A percentile compares a stretch with the other conserved stretches of the same genome.
Evolutionary conservation across 345 rosid species (phyloP).

Genomic region (Camelina neglecta): DNA sequence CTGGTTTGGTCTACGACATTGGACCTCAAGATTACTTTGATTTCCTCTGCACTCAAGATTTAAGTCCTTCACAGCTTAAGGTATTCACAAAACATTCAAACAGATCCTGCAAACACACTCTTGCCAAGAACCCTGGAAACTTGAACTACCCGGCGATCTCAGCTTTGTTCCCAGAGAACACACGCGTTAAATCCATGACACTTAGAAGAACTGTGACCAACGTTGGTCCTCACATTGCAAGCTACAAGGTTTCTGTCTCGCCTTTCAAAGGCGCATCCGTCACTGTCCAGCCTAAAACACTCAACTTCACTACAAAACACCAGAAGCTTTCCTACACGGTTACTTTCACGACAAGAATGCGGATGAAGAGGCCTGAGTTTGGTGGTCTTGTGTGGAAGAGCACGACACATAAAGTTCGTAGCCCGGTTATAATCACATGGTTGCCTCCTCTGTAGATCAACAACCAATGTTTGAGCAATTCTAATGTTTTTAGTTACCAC

Average conservation of each 20-base stretch:
- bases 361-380: conserved; percentile 67
- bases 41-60: conserved; percentile 79
- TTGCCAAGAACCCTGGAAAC: conserved; percentile 58
- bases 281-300: conserved; percentile 58
- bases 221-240: conserved; percentile 70
- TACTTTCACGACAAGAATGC: conserved; percentile 55
- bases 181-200: conserved; percentile 45
- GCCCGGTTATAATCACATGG: conserved; percentile 78
- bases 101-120: conserved; percentile 62
- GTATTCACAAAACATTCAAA: conserved; percentile 72
- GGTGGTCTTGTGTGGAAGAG: conserved; percentile 88
- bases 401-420: conserved; percentile 78
- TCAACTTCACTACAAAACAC: conserved; percentile 65
- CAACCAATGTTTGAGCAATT: conserved; percentile 42
- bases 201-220: conserved; percentile 76
- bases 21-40: conserved; percentile 77
- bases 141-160: conserved; percentile 94
- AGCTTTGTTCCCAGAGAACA: conserved; percentile 63
- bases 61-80: conserved; percentile 61
- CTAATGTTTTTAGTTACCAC: conserved; percentile 34
- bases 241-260: conserved; percentile 64
- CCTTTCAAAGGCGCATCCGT: conserved; percentile 67
- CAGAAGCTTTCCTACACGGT: conserved; percentile 77
- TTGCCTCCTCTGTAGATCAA: conserved; percentile 52
- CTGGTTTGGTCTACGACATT: conserved; percentile 86